Conservation (phyloP, 1,284 basidiomycete species). For the Taiwanofungus camphoratus region DNA sequence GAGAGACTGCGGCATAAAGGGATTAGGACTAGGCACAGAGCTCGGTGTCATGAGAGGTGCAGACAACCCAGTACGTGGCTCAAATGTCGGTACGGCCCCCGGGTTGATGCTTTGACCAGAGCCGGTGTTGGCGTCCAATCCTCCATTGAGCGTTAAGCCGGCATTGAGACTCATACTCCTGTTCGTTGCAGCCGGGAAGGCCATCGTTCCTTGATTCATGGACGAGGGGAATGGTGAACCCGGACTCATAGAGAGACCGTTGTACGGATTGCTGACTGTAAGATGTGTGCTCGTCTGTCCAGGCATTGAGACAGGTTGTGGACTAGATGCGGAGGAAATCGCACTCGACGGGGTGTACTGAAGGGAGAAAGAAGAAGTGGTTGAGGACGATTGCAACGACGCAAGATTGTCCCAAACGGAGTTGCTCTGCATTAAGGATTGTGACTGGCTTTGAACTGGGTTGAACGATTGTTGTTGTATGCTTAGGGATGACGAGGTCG, state of each 20-base stretch:
- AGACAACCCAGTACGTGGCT: not conserved
- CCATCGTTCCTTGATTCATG: conserved; percentile 15
- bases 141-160: conserved; percentile 12
- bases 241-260: conserved; percentile 20
- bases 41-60: conserved; percentile 11
- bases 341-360: conserved; percentile 37
- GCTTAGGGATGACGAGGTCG: conserved; percentile 15
- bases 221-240: conserved; percentile 24
- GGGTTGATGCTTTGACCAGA: conserved; percentile 3
- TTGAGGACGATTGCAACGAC: conserved; percentile 39
- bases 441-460: conserved; percentile 16
- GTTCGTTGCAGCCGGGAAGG: conserved; percentile 14
- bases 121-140: conserved; percentile 6
- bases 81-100: not conserved
- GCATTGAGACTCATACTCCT: conserved; percentile 25
- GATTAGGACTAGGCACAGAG: conserved; percentile 18
- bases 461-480: conserved; percentile 15
- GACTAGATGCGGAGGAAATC: conserved; percentile 10
- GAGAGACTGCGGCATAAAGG: conserved; percentile 17
- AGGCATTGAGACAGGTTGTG: conserved; percentile 18
- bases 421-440: conserved; percentile 18
- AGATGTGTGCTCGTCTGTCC: conserved; percentile 13
- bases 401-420: conserved; percentile 50
- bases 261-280: conserved; percentile 20
- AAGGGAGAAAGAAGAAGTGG: conserved; percentile 47